Evolutionary conservation across 169 alveolate genomes (phyloP).

Genomic region (Theileria annulata): DNA sequence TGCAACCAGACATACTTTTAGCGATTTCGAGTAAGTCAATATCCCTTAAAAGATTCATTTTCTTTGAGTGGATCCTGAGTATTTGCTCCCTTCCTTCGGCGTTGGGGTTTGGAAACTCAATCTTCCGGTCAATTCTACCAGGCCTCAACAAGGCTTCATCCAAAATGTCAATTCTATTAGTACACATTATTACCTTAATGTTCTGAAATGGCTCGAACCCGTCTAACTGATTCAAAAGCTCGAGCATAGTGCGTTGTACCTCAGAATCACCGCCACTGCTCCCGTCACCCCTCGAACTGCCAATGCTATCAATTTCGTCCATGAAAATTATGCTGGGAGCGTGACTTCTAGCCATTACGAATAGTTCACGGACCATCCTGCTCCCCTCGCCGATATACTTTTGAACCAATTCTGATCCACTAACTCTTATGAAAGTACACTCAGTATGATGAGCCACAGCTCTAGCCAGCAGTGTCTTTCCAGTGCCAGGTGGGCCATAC

Average conservation of each 20-base stretch:
- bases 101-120: slow-evolving; percentile 94
- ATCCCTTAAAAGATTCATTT: slow-evolving; percentile 96
- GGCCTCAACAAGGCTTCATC: slow-evolving; percentile 98
- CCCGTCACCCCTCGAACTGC: slow-evolving; percentile 87
- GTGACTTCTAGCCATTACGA: slow-evolving; percentile 96
- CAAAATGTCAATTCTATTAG: slow-evolving; percentile 97
- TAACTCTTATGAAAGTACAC: slow-evolving; percentile 97
- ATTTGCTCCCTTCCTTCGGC: slow-evolving; percentile 93
- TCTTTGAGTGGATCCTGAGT: slow-evolving; percentile 94
- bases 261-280: slow-evolving; percentile 95
- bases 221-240: slow-evolving; percentile 97
- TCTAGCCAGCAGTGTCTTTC: slow-evolving; percentile 96
- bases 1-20: slow-evolving; percentile 92
- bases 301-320: slow-evolving; percentile 98
- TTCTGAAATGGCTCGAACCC: slow-evolving; percentile 99
- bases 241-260: slow-evolving; percentile 88
- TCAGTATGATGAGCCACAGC: slow-evolving; percentile 99
- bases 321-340: slow-evolving; percentile 97
- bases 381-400: slow-evolving; percentile 99
- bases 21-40: slow-evolving; percentile 94
- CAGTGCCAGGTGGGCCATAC: slow-evolving; percentile 99
- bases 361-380: slow-evolving; percentile 97
- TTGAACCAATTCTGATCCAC: slow-evolving; percentile 98
- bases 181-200: slow-evolving; percentile 97
- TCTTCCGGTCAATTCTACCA: slow-evolving; percentile 98